Percentiles rank a stretch among this genome's conserved stretches.
phyloP scores from a whole-genome alignment of 2,329 filamentous ascomycete species.

The Botryotinia globosa region DNA sequence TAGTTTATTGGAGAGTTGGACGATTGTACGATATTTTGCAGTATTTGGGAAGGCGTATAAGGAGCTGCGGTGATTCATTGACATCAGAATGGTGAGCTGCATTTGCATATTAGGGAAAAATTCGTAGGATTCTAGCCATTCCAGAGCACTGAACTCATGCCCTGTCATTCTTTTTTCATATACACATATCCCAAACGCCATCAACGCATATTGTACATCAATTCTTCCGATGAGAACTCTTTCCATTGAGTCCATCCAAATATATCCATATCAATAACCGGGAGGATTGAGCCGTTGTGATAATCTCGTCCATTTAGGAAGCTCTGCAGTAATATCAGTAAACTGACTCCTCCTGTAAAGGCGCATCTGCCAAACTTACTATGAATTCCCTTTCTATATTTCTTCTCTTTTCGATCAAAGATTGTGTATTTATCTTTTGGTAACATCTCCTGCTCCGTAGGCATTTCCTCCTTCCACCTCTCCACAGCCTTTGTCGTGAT shows the following conservation, averaged over 20 bases:
- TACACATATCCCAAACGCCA: slow-evolving; percentile 34
- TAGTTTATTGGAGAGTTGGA: slow-evolving; percentile 38
- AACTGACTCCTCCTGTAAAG: neutral
- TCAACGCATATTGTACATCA: slow-evolving; percentile 29
- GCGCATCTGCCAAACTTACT: slow-evolving; percentile 56
- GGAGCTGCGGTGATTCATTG: slow-evolving; percentile 18
- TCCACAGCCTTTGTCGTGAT: slow-evolving; percentile 74
- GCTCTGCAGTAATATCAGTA: slow-evolving; percentile 49
- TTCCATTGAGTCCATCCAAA: slow-evolving; percentile 6
- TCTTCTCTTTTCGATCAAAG: slow-evolving; percentile 94
- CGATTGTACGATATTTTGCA: slow-evolving; percentile 22
- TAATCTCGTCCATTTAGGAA: slow-evolving; percentile 92
- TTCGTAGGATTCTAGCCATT: slow-evolving; percentile 26
- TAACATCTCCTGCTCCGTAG: slow-evolving; percentile 91
- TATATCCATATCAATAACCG: slow-evolving; percentile 61
- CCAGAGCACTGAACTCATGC: slow-evolving; percentile 10
- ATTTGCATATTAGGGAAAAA: slow-evolving; percentile 12
- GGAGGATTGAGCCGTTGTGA: slow-evolving; percentile 92
- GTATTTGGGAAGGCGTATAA: slow-evolving; percentile 2
- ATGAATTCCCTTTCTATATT: slow-evolving; percentile 94
- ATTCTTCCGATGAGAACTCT: slow-evolving; percentile 30
- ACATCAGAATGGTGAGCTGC: slow-evolving; percentile 11
- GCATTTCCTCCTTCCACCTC: slow-evolving; percentile 94
- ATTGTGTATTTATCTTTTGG: slow-evolving; percentile 97
- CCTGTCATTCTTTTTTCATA: slow-evolving; percentile 24